phyloP scores from a whole-genome alignment of 2,329 filamentous ascomycete species.

The Fusarium nematophilum region DNA sequence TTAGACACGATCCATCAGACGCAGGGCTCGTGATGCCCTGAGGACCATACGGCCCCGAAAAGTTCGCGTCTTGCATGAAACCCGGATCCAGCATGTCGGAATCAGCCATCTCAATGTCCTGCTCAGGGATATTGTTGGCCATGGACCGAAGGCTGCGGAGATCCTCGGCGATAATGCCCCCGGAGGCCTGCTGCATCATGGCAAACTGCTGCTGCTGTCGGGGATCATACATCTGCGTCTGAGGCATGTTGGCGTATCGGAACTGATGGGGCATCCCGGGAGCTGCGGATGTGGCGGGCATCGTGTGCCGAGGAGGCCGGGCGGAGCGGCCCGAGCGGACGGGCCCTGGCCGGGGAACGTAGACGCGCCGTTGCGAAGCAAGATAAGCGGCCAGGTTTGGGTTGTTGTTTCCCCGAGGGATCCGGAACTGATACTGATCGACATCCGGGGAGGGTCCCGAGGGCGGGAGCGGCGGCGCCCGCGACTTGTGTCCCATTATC shows the following conservation, averaged over 20 bases:
- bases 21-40: constrained; percentile 38
- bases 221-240: constrained; percentile 43
- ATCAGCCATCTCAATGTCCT: constrained; percentile 52
- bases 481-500: constrained; percentile 50
- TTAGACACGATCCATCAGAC: constrained; percentile 37
- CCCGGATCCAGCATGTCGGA: constrained; percentile 47
- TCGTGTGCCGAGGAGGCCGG: constrained; percentile 41
- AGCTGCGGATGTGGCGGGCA: constrained; percentile 29
- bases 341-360: constrained; percentile 43
- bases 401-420: constrained; percentile 49
- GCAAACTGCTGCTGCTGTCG: constrained; percentile 46
- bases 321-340: constrained; percentile 47
- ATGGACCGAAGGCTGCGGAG: constrained; percentile 50
- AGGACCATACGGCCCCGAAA: constrained; percentile 36
- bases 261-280: constrained; percentile 39
- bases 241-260: constrained; percentile 36
- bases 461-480: constrained; percentile 37
- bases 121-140: constrained; percentile 45
- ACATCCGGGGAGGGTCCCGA: constrained; percentile 42
- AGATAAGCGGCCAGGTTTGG: constrained; percentile 51
- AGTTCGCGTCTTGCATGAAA: constrained; percentile 37
- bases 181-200: constrained; percentile 44
- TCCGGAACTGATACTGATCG: constrained; percentile 52
- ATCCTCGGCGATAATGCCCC: constrained; percentile 53
- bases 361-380: constrained; percentile 50